Evolutionary conservation across 345 rosid species (phyloP), one percentile per base, ranked within the genome.

Genomic region (Heritiera littoralis): DNA sequence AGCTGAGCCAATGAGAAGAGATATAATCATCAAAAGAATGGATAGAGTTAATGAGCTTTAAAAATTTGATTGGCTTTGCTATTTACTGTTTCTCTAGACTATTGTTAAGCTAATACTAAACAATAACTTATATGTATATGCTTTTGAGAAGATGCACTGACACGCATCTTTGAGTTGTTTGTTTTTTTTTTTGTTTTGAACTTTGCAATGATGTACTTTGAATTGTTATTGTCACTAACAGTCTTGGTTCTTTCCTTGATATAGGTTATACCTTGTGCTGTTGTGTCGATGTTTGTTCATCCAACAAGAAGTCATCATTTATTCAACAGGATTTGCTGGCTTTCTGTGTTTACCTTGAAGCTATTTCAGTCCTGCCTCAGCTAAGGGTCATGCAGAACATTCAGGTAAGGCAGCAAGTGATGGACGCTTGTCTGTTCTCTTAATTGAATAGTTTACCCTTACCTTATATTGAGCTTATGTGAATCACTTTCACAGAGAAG

Each of bases 381-480:
- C 86, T 94, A 77, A 86, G 92, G 52, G 93, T 90, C 83, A 94
- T 94, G 97, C 97, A 94, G 83, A 94, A 93, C 89, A 92, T 96
- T 10, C 90, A 94, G 97, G 98, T 94, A 79, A 59, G 45, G 35
- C 30, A n/a, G 56, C 63, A 70, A 40, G 14, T 1, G 17, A 11
- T 46, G 65, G 2, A 17, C 18, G 17, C 54, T 15, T 6, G 17
- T 40, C 7, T 65, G 10, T 79, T 56, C 2, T 17, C 69, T 17
- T 74, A 17, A 23, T 23, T 69, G 65, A 73, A 63, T 56, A 23
- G 60, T 68, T 56, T 63, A 48, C 60, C 15, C 32, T 56, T 72
- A 49, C 20, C 55, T 20, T 46, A 48, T 30, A 6, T 41, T 23
- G 60, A 66, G 35, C 66, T 20, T 8, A 9, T 12, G 2, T 70